These are phyloP conservation scores for Coccinonectria pachysandricola DNA, from an alignment of 2,329 filamentous ascomycete species.

Conservation along the genomic window DNA sequence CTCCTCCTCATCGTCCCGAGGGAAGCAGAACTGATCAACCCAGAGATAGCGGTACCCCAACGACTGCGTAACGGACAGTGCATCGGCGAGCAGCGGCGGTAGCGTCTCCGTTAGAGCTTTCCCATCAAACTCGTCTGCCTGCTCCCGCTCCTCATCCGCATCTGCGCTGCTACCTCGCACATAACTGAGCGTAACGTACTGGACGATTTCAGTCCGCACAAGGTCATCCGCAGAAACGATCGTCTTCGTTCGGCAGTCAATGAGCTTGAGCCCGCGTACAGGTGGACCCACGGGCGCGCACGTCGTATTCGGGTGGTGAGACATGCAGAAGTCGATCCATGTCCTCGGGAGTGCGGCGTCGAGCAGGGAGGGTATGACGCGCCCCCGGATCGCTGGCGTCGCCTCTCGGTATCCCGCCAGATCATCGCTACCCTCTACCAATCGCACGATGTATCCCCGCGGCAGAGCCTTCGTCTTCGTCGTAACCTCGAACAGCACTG, in stretches of 20 bases:
- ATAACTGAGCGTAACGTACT: constrained; percentile 29
- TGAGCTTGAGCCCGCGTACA: constrained; percentile 21
- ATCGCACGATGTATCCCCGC: constrained; percentile 26
- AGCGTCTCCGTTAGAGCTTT: constrained; percentile 16
- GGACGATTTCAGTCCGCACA: constrained; percentile 8
- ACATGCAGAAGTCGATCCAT: constrained; percentile 27
- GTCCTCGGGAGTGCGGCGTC: constrained; percentile 20
- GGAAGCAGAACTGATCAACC: constrained; percentile 27
- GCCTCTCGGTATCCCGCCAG: constrained; percentile 13
- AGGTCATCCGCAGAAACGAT: constrained; percentile 22
- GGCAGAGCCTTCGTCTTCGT: constrained; percentile 26
- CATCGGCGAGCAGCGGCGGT: constrained; percentile 23
- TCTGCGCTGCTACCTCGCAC: constrained; percentile 14
- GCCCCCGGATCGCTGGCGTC: constrained; percentile 19
- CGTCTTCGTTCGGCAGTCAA: constrained; percentile 21
- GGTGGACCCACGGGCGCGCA: constrained; percentile 12
- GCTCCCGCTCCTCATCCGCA: constrained; percentile 9
- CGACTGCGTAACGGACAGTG: constrained; percentile 20
- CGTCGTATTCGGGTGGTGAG: constrained; percentile 16
- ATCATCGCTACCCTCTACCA: constrained; percentile 16
- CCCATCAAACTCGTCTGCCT: constrained; percentile 5
- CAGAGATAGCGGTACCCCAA: constrained; percentile 28
- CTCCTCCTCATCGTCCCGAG: constrained; percentile 17
- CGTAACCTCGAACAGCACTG: constrained; percentile 27
- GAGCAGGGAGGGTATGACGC: constrained; percentile 21